phyloP scores from a whole-genome alignment of 2,329 filamentous ascomycete species.

The Torrubiellomyces zombiae region DNA sequence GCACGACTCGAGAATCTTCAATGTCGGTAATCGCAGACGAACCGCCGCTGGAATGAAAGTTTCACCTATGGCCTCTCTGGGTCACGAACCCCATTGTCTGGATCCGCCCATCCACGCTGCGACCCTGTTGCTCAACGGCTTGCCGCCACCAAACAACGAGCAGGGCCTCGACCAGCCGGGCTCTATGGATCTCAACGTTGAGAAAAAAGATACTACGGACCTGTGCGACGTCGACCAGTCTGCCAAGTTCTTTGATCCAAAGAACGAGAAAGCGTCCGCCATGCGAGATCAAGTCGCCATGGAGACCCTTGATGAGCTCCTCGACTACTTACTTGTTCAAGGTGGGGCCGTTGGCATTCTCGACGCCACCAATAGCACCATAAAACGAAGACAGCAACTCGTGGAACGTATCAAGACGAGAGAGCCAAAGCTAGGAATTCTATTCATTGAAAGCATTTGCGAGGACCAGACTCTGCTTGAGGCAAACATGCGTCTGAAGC shows the following conservation, averaged over 20 bases:
- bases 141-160: conserved; percentile 16
- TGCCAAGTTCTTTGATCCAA: conserved; percentile 84
- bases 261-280: conserved; percentile 65
- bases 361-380: conserved; percentile 92
- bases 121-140: conserved; percentile 39
- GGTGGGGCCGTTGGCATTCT: conserved; percentile 87
- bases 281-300: conserved; percentile 84
- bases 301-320: conserved; percentile 77
- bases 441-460: conserved; percentile 93
- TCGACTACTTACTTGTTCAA: conserved; percentile 71
- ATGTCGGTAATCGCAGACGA: conserved; percentile 81
- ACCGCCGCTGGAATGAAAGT: conserved; percentile 48
- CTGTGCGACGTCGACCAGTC: conserved; percentile 60
- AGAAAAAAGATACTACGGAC: conserved; percentile 8
- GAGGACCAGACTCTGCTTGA: conserved; percentile 71
- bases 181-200: conserved; percentile 20
- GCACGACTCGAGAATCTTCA: conserved; percentile 91
- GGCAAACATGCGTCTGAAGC: conserved; percentile 92
- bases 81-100: conserved; percentile 18
- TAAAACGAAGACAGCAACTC: conserved; percentile 66
- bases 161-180: conserved; percentile 16
- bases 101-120: conserved; percentile 35
- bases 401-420: conserved; percentile 68
- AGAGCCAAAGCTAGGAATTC: conserved; percentile 74
- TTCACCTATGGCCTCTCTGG: conserved; percentile 15